Base-by-base conservation (phyloP, 2,329 filamentous ascomycete species). In the Ophiosphaerella korrae region DNA sequence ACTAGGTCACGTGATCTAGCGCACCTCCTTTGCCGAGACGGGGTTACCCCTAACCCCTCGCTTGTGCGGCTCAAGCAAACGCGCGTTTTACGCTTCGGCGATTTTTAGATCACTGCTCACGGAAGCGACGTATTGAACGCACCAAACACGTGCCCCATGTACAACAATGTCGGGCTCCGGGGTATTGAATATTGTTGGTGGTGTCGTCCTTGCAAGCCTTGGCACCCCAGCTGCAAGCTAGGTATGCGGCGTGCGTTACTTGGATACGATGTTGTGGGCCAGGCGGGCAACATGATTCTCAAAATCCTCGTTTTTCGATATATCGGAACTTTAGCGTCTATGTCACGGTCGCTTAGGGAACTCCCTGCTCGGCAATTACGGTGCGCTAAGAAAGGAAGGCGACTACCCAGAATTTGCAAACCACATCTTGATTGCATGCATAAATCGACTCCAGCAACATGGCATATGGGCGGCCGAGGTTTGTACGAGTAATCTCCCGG, bases 251-350 rank as follows among this genome's bases (percentile, higher is more conserved):
- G 26, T 29, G 7, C 6, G 7, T 29, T 29, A 29, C 26, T 29
- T 21, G 18, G 18, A 21, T 21, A 21, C 18, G 18, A 21, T 21
- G 18, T 21, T 21, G 18, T 21, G 18, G 18, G 5, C 18, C 18
- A 29, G 26, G 26, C 26, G 26, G 26, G 26, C 26, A 59, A 42
- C 48, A 53, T 36, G 42, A 49, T 12, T 48, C 48, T 45, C 45
- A 60, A 50, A 21, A 50, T 34, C 42, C 49, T 47, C 36, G 18
- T 21, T 7, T 48, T 58, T 57, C 53, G 48, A 54, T 57, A 52
- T 53, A 57, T 54, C 46, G 42, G 39, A 48, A 34, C 21, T 18
- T 45, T 53, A 50, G 56, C 51, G 56, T 49, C 34, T 45, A 42
- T 40, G 29, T 18, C 32, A 32, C 47, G 41, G 38, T 51, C 43